Evolutionary conservation across 176 grass and related monocot species (phyloP), one percentile per base, ranked within the genome.

Genomic region (Dactylis glomerata): DNA sequence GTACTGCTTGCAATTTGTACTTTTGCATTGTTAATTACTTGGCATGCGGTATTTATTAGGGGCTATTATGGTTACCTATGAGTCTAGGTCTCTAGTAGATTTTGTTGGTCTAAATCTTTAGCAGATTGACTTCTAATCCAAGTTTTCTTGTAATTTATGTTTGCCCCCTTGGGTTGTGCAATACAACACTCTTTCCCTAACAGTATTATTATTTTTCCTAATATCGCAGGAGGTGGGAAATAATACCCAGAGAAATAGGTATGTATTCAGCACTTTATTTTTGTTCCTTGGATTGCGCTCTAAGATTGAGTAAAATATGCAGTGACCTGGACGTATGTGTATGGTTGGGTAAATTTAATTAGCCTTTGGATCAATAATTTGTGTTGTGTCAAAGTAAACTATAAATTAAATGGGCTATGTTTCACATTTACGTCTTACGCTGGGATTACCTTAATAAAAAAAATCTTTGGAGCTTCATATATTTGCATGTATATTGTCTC

Each of bases 211-310:
- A 31, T 49, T 49, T 74, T 31, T 80, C 81, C 79, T 90, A 84
- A 84, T 86, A 85, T 90, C 82, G 81, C 96, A 98, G 96, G 96
- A 96, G 81, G 68, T 95, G 88, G 96, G 91, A 88, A 92, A 92
- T 86, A 93, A 88, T 79, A 83, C 83, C 0, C 87, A 93, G 87
- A 98, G 88, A 91, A 96, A 91, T 87, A 91, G 96, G 92, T 93
- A 26, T 63, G 80, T 92, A 75, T 73, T 84, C 27, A 79, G 17
- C 42, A 72, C 55, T 86, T 88, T 87, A 68, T 78, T 42, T 91
- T 83, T 28, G 31, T 75, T 91, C 27, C 74, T 87, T 74, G 86
- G 56, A 64, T 66, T 52, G 70, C 59, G 27, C 54, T 54, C 36
- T 56, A 77, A 69, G 45, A 55, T 86, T 83, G 77, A 73, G 64